Percentiles rank a stretch among this genome's conserved stretches.
Evolutionary conservation across 75 land plant species (phyloP).

Genomic region (Larix kaempferi): DNA sequence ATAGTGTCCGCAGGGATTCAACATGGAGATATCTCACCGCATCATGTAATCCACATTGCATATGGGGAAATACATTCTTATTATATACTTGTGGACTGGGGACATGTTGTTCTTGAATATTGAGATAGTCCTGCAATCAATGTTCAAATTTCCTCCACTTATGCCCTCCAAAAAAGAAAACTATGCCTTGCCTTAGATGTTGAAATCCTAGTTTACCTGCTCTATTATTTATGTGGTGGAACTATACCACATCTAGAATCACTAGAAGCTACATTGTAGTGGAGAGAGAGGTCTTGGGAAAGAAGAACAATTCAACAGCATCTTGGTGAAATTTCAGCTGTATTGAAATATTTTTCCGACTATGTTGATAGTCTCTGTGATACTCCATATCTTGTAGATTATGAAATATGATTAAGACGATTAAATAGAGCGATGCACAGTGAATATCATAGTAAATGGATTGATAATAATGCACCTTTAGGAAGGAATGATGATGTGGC

Average conservation of each 20-base stretch:
- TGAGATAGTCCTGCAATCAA: slow-evolving; percentile 78
- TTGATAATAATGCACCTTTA: slow-evolving; percentile 20
- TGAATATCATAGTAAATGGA: slow-evolving; percentile 41
- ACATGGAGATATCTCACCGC: slow-evolving; percentile 83
- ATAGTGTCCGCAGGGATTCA: slow-evolving; percentile 59
- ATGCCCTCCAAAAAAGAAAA: slow-evolving; percentile 45
- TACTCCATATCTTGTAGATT: slow-evolving; percentile 43
- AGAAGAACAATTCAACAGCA: slow-evolving; percentile 35
- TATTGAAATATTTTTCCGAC: slow-evolving; percentile 48
- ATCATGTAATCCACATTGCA: slow-evolving; percentile 64
- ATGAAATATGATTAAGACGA: slow-evolving; percentile 42
- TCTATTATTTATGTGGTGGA: slow-evolving; percentile 40
- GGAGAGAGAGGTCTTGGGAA: slow-evolving; percentile 44
- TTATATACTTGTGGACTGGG: slow-evolving; percentile 60
- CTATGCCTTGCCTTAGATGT: slow-evolving; percentile 42
- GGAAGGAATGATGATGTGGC: slow-evolving; percentile 39
- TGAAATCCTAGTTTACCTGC: slow-evolving; percentile 42
- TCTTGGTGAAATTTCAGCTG: slow-evolving; percentile 46
- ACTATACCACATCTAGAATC: slow-evolving; percentile 33
- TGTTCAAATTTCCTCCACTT: slow-evolving; percentile 70
- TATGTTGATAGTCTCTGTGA: slow-evolving; percentile 46
- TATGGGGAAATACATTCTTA: slow-evolving; percentile 40
- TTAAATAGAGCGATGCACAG: slow-evolving; percentile 48
- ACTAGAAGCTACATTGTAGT: slow-evolving; percentile 33
- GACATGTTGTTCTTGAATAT: slow-evolving; percentile 88